Percentiles rank a stretch among this genome's conserved stretches.
phyloP scores from a whole-genome alignment of 441 rosid species.

The Aquilaria agallochum region DNA sequence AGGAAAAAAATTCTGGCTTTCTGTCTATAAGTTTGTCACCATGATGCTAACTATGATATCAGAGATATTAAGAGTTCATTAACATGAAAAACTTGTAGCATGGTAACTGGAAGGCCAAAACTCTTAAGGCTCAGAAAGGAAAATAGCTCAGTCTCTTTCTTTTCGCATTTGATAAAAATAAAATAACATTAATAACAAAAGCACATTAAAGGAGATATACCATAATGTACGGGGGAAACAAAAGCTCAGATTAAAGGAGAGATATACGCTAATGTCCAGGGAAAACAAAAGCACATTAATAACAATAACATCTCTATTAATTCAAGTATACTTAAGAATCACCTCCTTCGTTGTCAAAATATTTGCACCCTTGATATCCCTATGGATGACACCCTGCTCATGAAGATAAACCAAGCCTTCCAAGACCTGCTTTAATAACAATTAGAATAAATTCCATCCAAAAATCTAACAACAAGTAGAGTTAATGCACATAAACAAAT shows the following conservation, averaged over 20 bases:
- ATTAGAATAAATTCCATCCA: slow-evolving; percentile 16
- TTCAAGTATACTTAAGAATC: background rate
- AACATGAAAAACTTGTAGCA: no score
- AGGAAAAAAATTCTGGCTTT: slow-evolving; percentile 8
- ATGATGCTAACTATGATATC: slow-evolving; percentile 5
- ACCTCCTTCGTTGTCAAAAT: slow-evolving; percentile 98
- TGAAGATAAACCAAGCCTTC: slow-evolving; percentile 99
- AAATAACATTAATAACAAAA: no score
- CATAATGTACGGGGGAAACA: background rate
- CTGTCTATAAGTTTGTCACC: background rate
- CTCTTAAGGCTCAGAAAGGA: background rate
- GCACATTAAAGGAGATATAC: no score
- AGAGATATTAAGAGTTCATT: background rate
- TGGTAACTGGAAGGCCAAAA: background rate
- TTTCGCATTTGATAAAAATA: no score
- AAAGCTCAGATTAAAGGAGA: background rate
- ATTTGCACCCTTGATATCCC: slow-evolving; percentile 99
- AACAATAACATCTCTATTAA: no score
- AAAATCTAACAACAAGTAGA: slow-evolving; percentile 5
- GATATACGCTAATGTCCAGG: no score
- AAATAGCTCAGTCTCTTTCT: background rate
- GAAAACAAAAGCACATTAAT: background rate
- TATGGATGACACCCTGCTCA: slow-evolving; percentile 98
- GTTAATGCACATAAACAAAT: slow-evolving; percentile 14
- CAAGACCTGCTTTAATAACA: slow-evolving; percentile 57